These are phyloP conservation scores for Salmacisia buchloeana DNA, from an alignment of 1,284 basidiomycete species.

Conservation along the genomic window DNA sequence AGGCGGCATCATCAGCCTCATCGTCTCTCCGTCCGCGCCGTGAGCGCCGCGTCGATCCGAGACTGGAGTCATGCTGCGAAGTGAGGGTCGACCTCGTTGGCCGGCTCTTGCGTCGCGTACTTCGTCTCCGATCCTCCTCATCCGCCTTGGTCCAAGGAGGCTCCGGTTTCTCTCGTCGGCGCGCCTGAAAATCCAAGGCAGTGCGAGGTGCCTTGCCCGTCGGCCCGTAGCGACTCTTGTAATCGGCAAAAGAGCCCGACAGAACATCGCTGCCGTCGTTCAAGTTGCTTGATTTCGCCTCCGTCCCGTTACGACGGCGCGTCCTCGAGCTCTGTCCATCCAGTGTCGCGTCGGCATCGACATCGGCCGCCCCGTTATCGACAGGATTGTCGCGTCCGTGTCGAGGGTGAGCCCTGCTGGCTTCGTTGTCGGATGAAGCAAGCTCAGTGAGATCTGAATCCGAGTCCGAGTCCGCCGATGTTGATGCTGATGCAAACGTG, in stretches of 20 bases:
- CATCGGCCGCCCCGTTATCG: neutral
- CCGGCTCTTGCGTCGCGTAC: neutral
- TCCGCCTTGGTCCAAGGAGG: slow-evolving; percentile 1
- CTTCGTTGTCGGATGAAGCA: neutral
- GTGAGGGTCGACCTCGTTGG: neutral
- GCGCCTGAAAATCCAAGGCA: slow-evolving; percentile 8
- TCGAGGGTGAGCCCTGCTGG: neutral
- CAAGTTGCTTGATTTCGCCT: neutral
- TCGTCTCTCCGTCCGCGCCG: neutral
- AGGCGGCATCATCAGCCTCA: neutral
- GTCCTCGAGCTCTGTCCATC: neutral
- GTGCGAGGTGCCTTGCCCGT: slow-evolving; percentile 2
- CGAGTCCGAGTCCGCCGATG: neutral
- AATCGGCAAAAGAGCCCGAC: neutral
- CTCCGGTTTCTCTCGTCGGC: slow-evolving; percentile 6
- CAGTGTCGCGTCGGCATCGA: neutral
- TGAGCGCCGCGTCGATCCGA: too few species aligned
- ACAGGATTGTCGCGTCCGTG: neutral
- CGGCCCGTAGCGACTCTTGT: neutral
- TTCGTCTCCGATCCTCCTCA: slow-evolving; percentile 3
- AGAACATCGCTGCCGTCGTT: neutral
- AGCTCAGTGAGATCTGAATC: slow-evolving; percentile 12
- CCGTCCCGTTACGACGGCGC: neutral
- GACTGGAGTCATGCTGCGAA: too few species aligned
- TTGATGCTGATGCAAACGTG: neutral